Base-by-base conservation (phyloP, 371 early-diverging fungal genomes). In the Rhizopus delemar region DNA sequence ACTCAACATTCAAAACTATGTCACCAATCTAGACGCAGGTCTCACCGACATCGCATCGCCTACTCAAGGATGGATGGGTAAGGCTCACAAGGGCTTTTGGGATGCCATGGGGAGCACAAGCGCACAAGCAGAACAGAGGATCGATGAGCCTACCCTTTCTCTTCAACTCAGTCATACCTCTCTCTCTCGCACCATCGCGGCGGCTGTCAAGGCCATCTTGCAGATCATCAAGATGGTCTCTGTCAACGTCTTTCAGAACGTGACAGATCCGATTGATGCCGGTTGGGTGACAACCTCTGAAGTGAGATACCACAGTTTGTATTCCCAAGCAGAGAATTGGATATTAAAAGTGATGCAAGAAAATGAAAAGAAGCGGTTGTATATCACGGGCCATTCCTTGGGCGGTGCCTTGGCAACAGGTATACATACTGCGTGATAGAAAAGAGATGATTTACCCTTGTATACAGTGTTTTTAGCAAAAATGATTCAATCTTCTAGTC, bases 1-100 rank as follows among this genome's bases (percentile, higher is more conserved):
- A n/a, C 61, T 83, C 33, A 83, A 83, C 54, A 77, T 83, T 34
- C 84, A 83, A 62, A 78, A 83, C 46, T 81, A 76, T 54, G 75
- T 81, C 38, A 83, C 84, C 11, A 81, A 83, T 49, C 57, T 83
- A 9, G 74, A 74, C 32, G 70, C 72, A 3, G 71, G 74, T 5
- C 62, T 77, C 45, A 75, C 74, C 3, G 36, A 64, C 4, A 57
- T 75, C 5, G 60, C 22, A 22, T 22, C 22, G 63, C 4, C 68
- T 70, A 7, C 45, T 68, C 2, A 45, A 41, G 8, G 29, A 66
- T 22, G 22, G 8, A 74, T 80, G 65, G 84, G 80, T 4, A 72
- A 69, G 49, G 78, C 80, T 2, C 84, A 83, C 52, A 69, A 80
- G 53, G 84, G 84, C 2, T 81, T 81, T 65, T 83, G 80, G 75